Conservation (phyloP, 768 basidiomycete genomes). For the Mrakia blollopis region DNA sequence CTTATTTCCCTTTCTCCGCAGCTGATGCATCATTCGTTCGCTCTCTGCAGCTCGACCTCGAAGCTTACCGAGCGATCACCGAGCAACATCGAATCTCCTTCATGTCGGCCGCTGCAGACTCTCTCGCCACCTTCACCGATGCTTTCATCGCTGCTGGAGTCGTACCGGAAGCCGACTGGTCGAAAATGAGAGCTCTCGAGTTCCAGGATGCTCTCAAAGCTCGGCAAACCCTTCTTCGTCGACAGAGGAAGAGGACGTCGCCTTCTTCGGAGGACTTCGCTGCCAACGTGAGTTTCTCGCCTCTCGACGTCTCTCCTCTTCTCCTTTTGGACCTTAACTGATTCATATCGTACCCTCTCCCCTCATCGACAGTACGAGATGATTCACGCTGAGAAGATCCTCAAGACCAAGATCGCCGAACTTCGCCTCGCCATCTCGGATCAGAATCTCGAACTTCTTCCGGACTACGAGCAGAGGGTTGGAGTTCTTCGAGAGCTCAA, state of each 20-base stretch:
- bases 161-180: slow-evolving; percentile 76
- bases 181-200: slow-evolving; percentile 71
- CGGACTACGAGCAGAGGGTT: slow-evolving; percentile 93
- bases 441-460: slow-evolving; percentile 91
- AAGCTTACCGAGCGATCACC: slow-evolving; percentile 53
- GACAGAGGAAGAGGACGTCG: slow-evolving; percentile 52
- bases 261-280: slow-evolving; percentile 62
- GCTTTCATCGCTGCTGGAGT: slow-evolving; percentile 54
- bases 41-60: slow-evolving; percentile 23
- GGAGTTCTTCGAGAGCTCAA: slow-evolving; percentile 82
- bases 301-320: not conserved
- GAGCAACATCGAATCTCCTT: slow-evolving; percentile 59
- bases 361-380: slow-evolving; percentile 70
- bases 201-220: slow-evolving; percentile 76
- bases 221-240: slow-evolving; percentile 53
- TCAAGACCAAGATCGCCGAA: slow-evolving; percentile 66
- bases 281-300: slow-evolving; percentile 59
- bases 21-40: not conserved
- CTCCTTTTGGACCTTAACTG: not conserved
- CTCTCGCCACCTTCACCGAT: slow-evolving; percentile 52
- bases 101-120: slow-evolving; percentile 56
- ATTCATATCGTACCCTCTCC: not conserved
- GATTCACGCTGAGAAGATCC: slow-evolving; percentile 67
- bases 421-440: slow-evolving; percentile 86
- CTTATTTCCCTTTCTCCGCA: not conserved